Evolutionary conservation across 2,329 filamentous ascomycete genomes (phyloP), one percentile per base, ranked within the genome.

Genomic region (Curvularia sp.): DNA sequence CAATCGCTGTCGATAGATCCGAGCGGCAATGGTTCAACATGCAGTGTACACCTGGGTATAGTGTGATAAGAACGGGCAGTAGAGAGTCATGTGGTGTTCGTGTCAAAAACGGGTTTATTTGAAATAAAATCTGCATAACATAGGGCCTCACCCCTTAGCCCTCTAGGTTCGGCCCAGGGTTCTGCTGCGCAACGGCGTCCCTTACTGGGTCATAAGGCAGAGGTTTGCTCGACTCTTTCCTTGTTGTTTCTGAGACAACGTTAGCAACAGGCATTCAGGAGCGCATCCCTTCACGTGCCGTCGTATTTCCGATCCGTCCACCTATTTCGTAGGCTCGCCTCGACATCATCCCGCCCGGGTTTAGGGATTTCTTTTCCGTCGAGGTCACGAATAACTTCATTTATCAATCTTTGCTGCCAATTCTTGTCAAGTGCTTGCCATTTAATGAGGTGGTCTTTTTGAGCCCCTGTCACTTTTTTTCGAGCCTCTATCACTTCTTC

Each of bases 21-120:
- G 22, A 43, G n/a, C 20, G 9, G 38, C 31, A 51, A 28, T 28
- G 8, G 31, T 44, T 33, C 1, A 33, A 39, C 39, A 15, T 44
- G n/a, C 2, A 38, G 18, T 44, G 28, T 22, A 44, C 39, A 52
- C 5, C 10, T 30, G 24, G 15, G 49, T 52, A 35, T 35, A 43
- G 49, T 52, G 38, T 33, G 49, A 42, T 42, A 13, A 43, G 41
- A 38, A 52, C 24, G 13, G 49, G 26, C 9, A 31, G 18, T 52
- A 7, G 39, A 52, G 24, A 35, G 38, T 22, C 49, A 52, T 38
- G 38, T 33, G 33, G 24, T 44, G 49, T 52, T 33, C 31, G 49
- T 52, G 49, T 15, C 33, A 43, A 43, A 43, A 39, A 52, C 35
- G 7, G 24, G 33, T 44, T 38, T 22, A 44, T 35, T 43, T 33